phyloP scores from a whole-genome alignment of 2,329 filamentous ascomycete genomes.

The Ophiostoma piceae region DNA sequence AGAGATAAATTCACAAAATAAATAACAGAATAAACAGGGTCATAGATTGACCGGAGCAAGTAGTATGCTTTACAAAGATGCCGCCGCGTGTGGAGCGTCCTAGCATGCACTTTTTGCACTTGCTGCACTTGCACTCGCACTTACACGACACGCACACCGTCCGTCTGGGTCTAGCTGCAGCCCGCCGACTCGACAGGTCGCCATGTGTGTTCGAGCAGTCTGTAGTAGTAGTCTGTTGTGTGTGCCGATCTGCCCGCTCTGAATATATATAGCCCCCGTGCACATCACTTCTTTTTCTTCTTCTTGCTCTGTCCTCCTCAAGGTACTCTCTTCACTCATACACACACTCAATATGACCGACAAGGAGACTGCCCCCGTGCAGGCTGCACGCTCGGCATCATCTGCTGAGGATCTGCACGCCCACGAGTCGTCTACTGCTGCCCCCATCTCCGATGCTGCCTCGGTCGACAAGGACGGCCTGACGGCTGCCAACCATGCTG shows the following conservation, averaged over 20 bases:
- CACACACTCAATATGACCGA: background rate
- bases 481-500: constrained; percentile 19
- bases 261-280: background rate
- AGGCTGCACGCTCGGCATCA: background rate
- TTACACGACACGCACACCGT: constrained; percentile 4
- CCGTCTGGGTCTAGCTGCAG: background rate
- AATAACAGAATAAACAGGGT: background rate
- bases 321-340: background rate
- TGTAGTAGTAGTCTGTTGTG: background rate
- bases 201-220: background rate
- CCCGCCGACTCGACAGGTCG: background rate
- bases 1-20: background rate
- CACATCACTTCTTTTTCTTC: background rate
- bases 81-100: constrained; percentile 6
- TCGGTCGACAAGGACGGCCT: constrained; percentile 20
- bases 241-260: background rate
- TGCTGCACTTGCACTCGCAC: background rate
- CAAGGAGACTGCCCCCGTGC: constrained; percentile 1
- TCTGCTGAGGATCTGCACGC: background rate
- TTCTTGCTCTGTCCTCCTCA: background rate
- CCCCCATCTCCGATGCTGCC: background rate
- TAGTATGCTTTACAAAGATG: constrained; percentile 5
- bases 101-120: background rate
- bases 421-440: background rate
- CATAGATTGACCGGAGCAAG: background rate